Conservation (phyloP, 202 grass and related monocot species). For the Schoenoplectus triqueter region DNA sequence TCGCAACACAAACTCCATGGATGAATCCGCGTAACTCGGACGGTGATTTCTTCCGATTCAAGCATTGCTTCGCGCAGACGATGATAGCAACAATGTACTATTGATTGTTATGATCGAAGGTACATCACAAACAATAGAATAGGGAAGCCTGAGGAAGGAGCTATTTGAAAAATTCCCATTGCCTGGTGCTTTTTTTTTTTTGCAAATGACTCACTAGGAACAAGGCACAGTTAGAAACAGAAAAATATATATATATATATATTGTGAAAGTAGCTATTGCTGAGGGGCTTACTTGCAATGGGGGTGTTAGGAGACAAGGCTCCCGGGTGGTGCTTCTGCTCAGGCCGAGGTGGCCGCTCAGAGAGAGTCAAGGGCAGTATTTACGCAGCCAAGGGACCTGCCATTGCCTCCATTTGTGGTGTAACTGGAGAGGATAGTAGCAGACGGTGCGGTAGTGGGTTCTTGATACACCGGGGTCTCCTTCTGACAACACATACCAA, state of each 20-base stretch:
- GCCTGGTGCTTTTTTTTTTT: background rate
- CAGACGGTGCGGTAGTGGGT: slow-evolving; percentile 58
- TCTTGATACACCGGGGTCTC: slow-evolving; percentile 84
- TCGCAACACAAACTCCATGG: too few relatives aligned
- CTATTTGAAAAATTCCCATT: background rate
- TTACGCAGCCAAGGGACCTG: slow-evolving; percentile 65
- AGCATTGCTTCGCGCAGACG: background rate
- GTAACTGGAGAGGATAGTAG: slow-evolving; percentile 40
- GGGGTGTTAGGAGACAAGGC: slow-evolving; percentile 59
- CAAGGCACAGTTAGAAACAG: background rate
- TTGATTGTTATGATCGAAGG: background rate
- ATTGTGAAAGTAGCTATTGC: background rate
- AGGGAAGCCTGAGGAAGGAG: background rate
- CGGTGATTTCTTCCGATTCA: background rate
- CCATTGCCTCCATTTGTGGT: slow-evolving; percentile 65
- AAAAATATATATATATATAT: background rate
- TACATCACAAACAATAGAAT: background rate
- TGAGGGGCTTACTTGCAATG: slow-evolving; percentile 39
- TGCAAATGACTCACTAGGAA: slow-evolving; percentile 13
- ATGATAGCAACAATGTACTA: background rate
- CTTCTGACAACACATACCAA: slow-evolving; percentile 83
- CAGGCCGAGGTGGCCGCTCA: slow-evolving; percentile 62
- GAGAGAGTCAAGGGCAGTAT: slow-evolving; percentile 81
- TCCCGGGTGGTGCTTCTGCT: slow-evolving; percentile 84
- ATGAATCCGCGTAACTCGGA: too few relatives aligned